Evolutionary conservation across 2,329 filamentous ascomycete species (phyloP), one percentile per base, ranked within the genome.

Genomic region (Talaromyces albobiverticillius): DNA sequence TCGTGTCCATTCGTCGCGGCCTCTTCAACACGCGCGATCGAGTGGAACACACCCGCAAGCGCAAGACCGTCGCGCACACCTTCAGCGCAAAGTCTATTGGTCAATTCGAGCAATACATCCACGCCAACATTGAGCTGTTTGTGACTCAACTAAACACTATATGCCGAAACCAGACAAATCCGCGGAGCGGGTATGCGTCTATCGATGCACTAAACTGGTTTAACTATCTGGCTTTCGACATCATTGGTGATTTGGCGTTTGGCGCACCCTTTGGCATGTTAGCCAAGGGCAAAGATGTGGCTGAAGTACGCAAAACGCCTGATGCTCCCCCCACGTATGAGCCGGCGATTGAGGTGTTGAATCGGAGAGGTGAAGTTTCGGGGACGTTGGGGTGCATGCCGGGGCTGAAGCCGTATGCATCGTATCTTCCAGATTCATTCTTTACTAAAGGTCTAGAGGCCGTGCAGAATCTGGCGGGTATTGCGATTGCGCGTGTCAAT

Each of bases 11-110:
- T 65, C 83, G 82, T 48, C 83, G 89, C 11, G 90, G 90, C 18
- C 79, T 96, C 11, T 96, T 96, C 83, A 96, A 95, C 71, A 95
- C 91, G 0, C 81, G 92, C 29, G 84, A 92, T 72, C 82, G 92
- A 46, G 78, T 78, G 0, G 89, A 96, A 65, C 91, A 96, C 70
- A 86, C 87, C 0, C 85, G 91, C 59, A 96, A 96, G 80, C 84
- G 91, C 64, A 96, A 95, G 80, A 86, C 89, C 2, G 83, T 96
- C 46, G 85, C 89, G 1, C 90, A 95, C 70, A 94, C 89, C 29
- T 96, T 96, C 74, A 89, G 86, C 13, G 80, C 86, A 57, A 95
- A 93, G 74, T 89, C 84, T 9, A 81, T 96, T 51, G 80, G 81
- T 56, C 85, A 95, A 68, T 95, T 95, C 67, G 91, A 96, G 75